Conservation (phyloP, 495 filamentous ascomycete species). For the Lophium mytilinum region DNA sequence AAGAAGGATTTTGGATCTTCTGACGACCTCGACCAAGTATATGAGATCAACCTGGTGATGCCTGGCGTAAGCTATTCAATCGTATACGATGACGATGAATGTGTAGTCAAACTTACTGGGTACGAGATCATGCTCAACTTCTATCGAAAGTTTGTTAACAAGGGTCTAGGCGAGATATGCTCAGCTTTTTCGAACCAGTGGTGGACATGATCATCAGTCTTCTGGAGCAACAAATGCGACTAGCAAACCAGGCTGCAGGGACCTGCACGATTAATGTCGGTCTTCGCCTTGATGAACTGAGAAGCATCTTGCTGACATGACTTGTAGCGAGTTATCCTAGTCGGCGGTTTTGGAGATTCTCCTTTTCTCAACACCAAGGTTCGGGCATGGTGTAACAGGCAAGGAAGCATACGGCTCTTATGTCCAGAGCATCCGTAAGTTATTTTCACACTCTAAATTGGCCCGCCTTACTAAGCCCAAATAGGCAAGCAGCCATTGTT, state of each 20-base stretch:
- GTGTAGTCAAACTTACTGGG: not conserved
- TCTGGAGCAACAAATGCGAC: constrained; percentile 17
- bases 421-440: constrained; percentile 10
- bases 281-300: not conserved
- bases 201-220: constrained; percentile 23
- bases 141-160: not conserved
- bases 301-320: not conserved
- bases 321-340: constrained; percentile 27
- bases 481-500: constrained; percentile 27
- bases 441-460: not conserved
- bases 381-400: constrained; percentile 15
- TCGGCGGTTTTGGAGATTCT: constrained; percentile 33
- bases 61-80: not conserved
- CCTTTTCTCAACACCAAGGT: constrained; percentile 21
- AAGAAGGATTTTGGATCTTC: constrained; percentile 23
- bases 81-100: constrained; percentile 2
- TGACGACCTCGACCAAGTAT: not conserved
- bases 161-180: constrained; percentile 23
- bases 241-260: constrained; percentile 1
- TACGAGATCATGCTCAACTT: not conserved
- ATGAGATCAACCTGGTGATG: not conserved
- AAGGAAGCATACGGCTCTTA: not conserved
- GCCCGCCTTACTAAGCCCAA: not conserved
- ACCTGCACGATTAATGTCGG: constrained; percentile 7
- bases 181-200: constrained; percentile 27